Base-by-base conservation (phyloP, 140 eudicot species). In the Erigeron philadelphicus region DNA sequence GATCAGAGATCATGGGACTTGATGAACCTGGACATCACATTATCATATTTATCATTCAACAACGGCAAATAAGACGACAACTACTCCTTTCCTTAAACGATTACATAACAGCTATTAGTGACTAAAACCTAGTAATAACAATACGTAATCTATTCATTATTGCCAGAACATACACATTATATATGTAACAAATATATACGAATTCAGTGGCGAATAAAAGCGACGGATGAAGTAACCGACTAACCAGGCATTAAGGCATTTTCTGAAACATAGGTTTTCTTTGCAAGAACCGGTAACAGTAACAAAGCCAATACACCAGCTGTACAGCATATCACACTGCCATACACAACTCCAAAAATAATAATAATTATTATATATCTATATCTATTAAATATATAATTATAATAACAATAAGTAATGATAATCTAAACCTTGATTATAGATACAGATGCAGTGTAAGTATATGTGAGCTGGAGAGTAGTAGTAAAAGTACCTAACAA, bases 231-330 rank as follows among this genome's bases (percentile, higher is more conserved):
- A 43, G 62, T 13, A 38, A 18, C 7, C 58, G 5, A 83, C 83
- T 43, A 45, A 91, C 98, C 98, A 70, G 99, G 99, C 89, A 93
- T 83, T 42, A 93, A 84, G 10, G 99, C 99, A 80, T 93, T 93
- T 76, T 93, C 99, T 0, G 97, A 89, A 60, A 93, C 76, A 78
- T 93, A 89, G 42, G 99, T 93, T 70, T 81, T 87, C 82, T 93
- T 93, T 55, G 97, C 97, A 5, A 89, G 89, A 67, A 85, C 81
- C 40, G 99, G 95, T 65, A 89, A 73, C 57, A 87, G 67, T 18
- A 94, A 68, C 6, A 94, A 84, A 65, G 95, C 89, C 61, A 89
- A 46, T 64, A 94, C 75, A 45, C 97, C 99, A 60, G 95, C 95
- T 15, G 71, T n/a, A 64, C 82, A 85, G 80, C 94, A 94, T 71